These are phyloP conservation scores for Rhypophila decipiens DNA, from an alignment of 495 filamentous ascomycete genomes.

Conservation along the genomic window DNA sequence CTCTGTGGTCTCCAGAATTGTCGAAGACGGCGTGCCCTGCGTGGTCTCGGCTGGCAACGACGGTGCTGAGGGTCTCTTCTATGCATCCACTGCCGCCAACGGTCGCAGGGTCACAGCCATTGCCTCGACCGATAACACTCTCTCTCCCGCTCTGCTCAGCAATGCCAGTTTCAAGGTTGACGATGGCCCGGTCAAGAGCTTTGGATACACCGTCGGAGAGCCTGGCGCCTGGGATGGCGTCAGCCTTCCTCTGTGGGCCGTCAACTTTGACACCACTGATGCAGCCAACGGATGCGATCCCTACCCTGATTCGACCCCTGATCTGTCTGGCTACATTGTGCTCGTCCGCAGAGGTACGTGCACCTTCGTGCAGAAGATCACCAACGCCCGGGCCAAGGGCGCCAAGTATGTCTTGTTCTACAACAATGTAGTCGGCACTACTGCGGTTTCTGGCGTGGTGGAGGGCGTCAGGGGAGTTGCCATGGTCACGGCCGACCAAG, in stretches of 20 bases:
- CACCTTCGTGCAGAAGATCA: slow-evolving; percentile 41
- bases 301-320: slow-evolving; percentile 39
- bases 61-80: slow-evolving; percentile 46
- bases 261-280: slow-evolving; percentile 43
- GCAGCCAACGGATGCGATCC: slow-evolving; percentile 39
- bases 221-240: slow-evolving; percentile 32
- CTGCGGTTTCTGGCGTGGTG: slow-evolving; percentile 22
- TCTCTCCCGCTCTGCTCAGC: slow-evolving; percentile 34
- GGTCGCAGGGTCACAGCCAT: slow-evolving; percentile 45
- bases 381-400: slow-evolving; percentile 43
- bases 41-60: slow-evolving; percentile 52
- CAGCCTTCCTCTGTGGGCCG: slow-evolving; percentile 43
- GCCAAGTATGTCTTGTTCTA: slow-evolving; percentile 53
- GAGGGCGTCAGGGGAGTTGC: slow-evolving; percentile 27
- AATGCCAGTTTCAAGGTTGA: slow-evolving; percentile 28
- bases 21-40: slow-evolving; percentile 49
- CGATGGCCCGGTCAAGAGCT: slow-evolving; percentile 18
- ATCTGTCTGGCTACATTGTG: slow-evolving; percentile 46
- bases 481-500: slow-evolving; percentile 41
- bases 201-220: slow-evolving; percentile 34
- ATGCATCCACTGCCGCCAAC: slow-evolving; percentile 47
- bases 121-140: slow-evolving; percentile 46
- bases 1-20: slow-evolving; percentile 46
- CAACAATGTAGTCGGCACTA: slow-evolving; percentile 38
- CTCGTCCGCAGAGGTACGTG: slow-evolving; percentile 50